phyloP scores from a whole-genome alignment of 2,329 filamentous ascomycete species.

The Diaporthe citri region DNA sequence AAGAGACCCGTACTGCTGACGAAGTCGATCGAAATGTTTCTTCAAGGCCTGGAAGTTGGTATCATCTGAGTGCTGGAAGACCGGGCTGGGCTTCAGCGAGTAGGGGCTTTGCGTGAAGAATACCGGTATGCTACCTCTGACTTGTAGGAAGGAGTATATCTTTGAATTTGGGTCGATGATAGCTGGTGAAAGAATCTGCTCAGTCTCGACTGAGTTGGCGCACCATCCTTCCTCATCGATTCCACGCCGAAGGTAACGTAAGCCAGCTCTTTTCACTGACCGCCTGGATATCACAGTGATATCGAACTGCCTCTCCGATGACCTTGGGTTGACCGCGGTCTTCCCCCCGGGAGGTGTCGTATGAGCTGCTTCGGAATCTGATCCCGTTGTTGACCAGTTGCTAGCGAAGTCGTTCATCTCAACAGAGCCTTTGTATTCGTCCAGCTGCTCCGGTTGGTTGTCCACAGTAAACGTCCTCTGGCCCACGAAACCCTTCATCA shows the following conservation, averaged over 20 bases:
- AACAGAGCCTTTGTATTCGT: conserved; percentile 59
- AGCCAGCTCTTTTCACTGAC: conserved; percentile 85
- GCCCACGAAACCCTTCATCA: conserved; percentile 95
- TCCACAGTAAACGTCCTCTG: conserved; percentile 85
- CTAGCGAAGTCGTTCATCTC: conserved; percentile 52
- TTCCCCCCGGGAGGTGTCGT: conserved; percentile 45
- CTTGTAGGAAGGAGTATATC: conserved; percentile 86
- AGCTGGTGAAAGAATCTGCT: conserved; percentile 86
- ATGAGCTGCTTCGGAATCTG: conserved; percentile 33
- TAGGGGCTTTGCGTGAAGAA: conserved; percentile 97
- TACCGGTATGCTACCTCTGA: conserved; percentile 90
- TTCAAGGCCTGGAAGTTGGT: conserved; percentile 84
- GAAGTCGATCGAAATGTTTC: conserved; percentile 81
- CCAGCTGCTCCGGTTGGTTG: conserved; percentile 66
- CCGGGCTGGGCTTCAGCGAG: conserved; percentile 87
- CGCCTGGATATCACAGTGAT: conserved; percentile 94
- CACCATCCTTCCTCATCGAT: conserved; percentile 90
- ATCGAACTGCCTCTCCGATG: conserved; percentile 72
- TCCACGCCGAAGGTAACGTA: conserved; percentile 90
- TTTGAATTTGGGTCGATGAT: conserved; percentile 73
- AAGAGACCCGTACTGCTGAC: conserved; percentile 78
- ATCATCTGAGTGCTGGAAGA: conserved; percentile 83
- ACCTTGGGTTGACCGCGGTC: conserved; percentile 50
- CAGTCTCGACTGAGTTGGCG: conserved; percentile 94
- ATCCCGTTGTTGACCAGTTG: conserved; percentile 36